A percentile compares a stretch with the other conserved stretches of the same genome.
These are phyloP conservation scores for Claviceps sp. DNA, from an alignment of 2,329 filamentous ascomycete species.

Conservation along the genomic window DNA sequence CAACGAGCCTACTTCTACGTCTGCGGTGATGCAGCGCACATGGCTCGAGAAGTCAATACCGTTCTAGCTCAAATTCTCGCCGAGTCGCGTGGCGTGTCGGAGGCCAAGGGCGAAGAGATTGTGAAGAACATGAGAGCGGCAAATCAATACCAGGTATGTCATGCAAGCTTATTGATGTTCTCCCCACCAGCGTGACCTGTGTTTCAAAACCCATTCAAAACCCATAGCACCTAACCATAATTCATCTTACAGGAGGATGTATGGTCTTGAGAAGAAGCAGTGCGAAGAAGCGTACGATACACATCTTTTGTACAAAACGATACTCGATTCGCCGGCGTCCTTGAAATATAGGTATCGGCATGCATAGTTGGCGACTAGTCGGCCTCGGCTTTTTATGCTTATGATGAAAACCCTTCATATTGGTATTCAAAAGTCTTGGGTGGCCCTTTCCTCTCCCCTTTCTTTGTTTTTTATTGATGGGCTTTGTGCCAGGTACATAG, in stretches of 20 bases:
- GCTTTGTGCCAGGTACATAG: not conserved
- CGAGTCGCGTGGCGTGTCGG: constrained; percentile 66
- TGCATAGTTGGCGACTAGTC: not conserved
- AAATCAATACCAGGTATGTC: constrained; percentile 83
- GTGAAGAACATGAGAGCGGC: constrained; percentile 92
- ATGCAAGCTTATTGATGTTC: not conserved
- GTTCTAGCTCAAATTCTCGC: constrained; percentile 79
- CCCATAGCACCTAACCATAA: not conserved
- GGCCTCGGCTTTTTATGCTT: not conserved
- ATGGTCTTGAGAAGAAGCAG: constrained; percentile 40
- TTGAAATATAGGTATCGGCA: not conserved
- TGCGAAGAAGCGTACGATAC: constrained; percentile 3
- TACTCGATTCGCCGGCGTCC: not conserved
- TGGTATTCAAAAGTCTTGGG: constrained; percentile 2
- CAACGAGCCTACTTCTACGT: constrained; percentile 94
- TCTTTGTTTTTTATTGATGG: not conserved
- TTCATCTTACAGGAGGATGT: constrained; percentile 48
- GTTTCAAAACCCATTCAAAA: not conserved
- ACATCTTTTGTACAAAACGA: not conserved
- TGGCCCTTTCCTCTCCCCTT: not conserved
- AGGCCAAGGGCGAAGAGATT: constrained; percentile 85
- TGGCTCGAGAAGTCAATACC: constrained; percentile 86
- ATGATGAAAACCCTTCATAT: constrained; percentile 3
- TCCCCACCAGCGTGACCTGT: not conserved
- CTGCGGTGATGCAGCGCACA: constrained; percentile 93